phyloP scores from a whole-genome alignment of 75 land plant genomes.

The Selaginella moellendorffii region DNA sequence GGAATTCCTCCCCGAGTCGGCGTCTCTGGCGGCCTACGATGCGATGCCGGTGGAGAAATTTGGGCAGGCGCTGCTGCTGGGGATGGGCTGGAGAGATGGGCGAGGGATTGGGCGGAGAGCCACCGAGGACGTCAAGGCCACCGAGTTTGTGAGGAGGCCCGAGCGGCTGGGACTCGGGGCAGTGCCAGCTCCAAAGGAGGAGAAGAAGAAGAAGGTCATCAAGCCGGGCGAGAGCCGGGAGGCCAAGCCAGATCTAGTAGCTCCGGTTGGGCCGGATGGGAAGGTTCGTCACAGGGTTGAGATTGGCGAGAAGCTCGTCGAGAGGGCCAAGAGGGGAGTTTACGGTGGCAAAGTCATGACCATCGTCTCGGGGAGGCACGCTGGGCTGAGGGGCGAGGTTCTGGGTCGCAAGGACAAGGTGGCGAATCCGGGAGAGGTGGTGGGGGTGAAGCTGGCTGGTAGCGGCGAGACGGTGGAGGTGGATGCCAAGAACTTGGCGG shows the following conservation, averaged over 20 bases:
- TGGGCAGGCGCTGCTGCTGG: constrained; percentile 53
- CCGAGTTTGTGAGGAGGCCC: constrained; percentile 26
- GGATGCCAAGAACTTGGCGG: constrained; percentile 8
- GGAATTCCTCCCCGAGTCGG: constrained; percentile 44
- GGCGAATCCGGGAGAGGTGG: not conserved
- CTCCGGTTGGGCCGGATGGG: constrained; percentile 14
- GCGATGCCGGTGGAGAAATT: constrained; percentile 61
- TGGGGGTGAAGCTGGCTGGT: constrained; percentile 5
- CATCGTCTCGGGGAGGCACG: constrained; percentile 13
- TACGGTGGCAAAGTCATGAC: constrained; percentile 13
- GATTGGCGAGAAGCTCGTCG: constrained; percentile 13
- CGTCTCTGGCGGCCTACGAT: constrained; percentile 34
- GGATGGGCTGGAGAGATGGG: constrained; percentile 71
- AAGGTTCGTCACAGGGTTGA: constrained; percentile 7
- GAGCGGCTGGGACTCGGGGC: constrained; percentile 52
- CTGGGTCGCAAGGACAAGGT: not conserved
- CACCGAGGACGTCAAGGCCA: constrained; percentile 33
- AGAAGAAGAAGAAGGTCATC: constrained; percentile 17
- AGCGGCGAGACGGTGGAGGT: constrained; percentile 18
- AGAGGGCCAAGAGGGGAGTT: constrained; percentile 10
- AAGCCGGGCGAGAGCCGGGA: constrained; percentile 35
- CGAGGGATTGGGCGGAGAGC: constrained; percentile 42
- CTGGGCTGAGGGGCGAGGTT: constrained; percentile 12
- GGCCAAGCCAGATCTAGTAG: not conserved
- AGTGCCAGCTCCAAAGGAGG: constrained; percentile 10